Conservation (phyloP, 257 asterid species). For the Lavandula angustifolia region DNA sequence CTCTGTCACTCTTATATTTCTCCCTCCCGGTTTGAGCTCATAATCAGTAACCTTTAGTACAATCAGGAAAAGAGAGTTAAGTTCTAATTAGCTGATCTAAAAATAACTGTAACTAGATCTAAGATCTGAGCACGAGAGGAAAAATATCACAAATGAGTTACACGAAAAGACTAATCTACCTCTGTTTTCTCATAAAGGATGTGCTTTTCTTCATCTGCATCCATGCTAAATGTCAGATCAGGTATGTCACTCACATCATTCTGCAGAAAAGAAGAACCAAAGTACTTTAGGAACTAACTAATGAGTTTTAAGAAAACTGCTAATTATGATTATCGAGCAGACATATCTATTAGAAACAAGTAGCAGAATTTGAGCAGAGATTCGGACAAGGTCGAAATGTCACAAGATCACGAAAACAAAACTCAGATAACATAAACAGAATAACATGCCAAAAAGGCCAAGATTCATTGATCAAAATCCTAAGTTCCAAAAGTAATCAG, state of each 20-base stretch:
- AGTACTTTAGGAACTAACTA: constrained; percentile 24
- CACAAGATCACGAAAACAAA: constrained; percentile 12
- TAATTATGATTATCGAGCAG: too few relatives aligned
- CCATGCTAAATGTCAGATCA: constrained; percentile 97
- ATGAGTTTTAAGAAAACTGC: constrained; percentile 16
- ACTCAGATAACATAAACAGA: background rate
- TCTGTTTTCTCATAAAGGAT: constrained; percentile 94
- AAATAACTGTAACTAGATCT: constrained; percentile 7
- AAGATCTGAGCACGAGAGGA: constrained; percentile 9
- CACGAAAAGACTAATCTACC: constrained; percentile 44
- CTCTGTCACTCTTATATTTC: constrained; percentile 92
- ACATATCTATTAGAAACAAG: too few relatives aligned
- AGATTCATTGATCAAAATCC: constrained; percentile 3
- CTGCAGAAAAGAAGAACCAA: constrained; percentile 50
- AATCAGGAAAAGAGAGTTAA: constrained; percentile 21
- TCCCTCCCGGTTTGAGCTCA: constrained; percentile 98
- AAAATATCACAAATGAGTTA: constrained; percentile 21
- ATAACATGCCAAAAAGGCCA: background rate
- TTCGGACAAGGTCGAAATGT: background rate
- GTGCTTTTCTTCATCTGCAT: constrained; percentile 96
- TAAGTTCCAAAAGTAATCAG: constrained; percentile 12
- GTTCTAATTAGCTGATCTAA: background rate
- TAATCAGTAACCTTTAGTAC: constrained; percentile 78
- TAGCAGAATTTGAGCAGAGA: too few relatives aligned
- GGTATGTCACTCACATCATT: constrained; percentile 97